Base-by-base conservation (phyloP, 2,329 filamentous ascomycete genomes). In the Trichoderma hamatum region DNA sequence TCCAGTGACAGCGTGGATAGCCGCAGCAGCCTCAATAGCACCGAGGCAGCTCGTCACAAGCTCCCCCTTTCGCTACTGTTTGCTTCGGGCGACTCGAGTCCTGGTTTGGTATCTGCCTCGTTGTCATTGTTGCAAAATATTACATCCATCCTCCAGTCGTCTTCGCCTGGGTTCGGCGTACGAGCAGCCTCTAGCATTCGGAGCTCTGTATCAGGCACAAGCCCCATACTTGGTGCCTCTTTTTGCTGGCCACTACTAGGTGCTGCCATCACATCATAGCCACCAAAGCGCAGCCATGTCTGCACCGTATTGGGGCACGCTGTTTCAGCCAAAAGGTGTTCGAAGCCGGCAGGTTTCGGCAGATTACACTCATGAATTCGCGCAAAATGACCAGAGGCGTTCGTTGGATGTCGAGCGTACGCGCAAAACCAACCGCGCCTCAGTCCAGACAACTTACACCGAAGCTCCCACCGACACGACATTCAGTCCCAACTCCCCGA, bases 391-490 rank as follows among this genome's bases (percentile, higher is more conserved):
- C 72, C 76, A 74, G 68, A 75, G 76, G 73, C 74, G 76, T 59
- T 77, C 77, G 34, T 64, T 76, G 69, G 78, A 79, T 69, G 72
- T 79, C 71, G 80, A 81, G 73, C 79, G 78, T 70, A 81, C 80
- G 70, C 78, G 80, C 72, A 83, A 80, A 75, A 78, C 83, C 71
- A 84, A 86, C 73, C 83, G 86, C 71, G 79, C 78, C 70, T 90
- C 88, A 26, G 78, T 81, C 69, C 87, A 89, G 80, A 89, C 87
- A 67, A 80, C 82, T 74, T 81, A 78, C 74, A 86, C 85, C 70
- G 85, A 88, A 71, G 82, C 84, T 72, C 82, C 82, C 67, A 86
- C 86, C 73, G 85, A 88, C 70, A 87, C 86, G 61, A 88, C 86
- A 58, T 82, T 85, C 75, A 88, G 85, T 73, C 86, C 87, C 56